Base-by-base conservation (phyloP, 371 early-diverging fungal species). In the Rhizopus arrhizus region DNA sequence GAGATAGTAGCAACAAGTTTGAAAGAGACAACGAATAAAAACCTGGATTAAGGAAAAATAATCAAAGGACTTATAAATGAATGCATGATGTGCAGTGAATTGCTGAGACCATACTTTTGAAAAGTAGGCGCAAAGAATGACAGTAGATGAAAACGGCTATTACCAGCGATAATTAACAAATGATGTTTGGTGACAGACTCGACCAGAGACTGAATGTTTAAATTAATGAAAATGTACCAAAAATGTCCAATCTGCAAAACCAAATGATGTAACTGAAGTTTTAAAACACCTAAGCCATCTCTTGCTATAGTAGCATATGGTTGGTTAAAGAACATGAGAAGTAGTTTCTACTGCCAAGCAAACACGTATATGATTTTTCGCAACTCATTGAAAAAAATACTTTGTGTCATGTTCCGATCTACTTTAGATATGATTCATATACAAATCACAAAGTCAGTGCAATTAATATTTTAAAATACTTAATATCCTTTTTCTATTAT, bases 271-370 rank as follows among this genome's bases (percentile, higher is more conserved):
- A 12, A 36, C 4, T 8, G 9, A 16, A 51, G 51, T 7, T 16
- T 51, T 8, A 58, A 31, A n/a, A 58, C 9, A 1, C 36, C 16
- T 12, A 58, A 38, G 9, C 59, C 51, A 11, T 16, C 43, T 8
- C 50, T 9, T 7, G 0, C 41, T 0, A 38, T n/a, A 5, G 52
- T 51, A 29, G 36, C 29, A 7, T 5, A 51, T 16, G 50, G 10
- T 29, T 29, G 32, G 7, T 49, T 29, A 15, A 28, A 15, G 2
- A 6, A 38, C 22, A 58, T 4, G 11, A 3, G 38, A 7, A 51
- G 51, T 7, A 7, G 4, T 43, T 58, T 58, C 0, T 51, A 29
- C 28, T 51, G 51, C 59, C 59, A 58, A 1, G 50, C 51, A 9
- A 15, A 58, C 4, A 29, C 3, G 15, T 51, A 58, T 16, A 58